A percentile compares a stretch with the other conserved stretches of the same genome.
phyloP scores from a whole-genome alignment of 495 filamentous ascomycete genomes.

The Neurospora africana region DNA sequence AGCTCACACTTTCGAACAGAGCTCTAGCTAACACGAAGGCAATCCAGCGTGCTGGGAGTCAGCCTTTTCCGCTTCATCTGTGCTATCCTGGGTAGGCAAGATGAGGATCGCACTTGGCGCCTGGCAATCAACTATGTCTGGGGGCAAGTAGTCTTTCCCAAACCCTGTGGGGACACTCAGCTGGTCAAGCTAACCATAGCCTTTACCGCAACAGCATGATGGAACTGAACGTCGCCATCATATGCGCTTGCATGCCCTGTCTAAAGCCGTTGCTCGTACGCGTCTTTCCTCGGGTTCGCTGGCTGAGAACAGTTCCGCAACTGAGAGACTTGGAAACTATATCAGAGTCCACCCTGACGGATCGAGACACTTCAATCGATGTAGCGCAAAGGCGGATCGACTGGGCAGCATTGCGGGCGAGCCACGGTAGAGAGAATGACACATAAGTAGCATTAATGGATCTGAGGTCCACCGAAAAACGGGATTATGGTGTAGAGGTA shows the following conservation, averaged over 20 bases:
- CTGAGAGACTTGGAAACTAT: slow-evolving; percentile 1
- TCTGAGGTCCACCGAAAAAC: not conserved
- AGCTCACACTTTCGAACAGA: not conserved
- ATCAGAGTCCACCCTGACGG: not conserved
- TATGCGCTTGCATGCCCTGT: slow-evolving; percentile 16
- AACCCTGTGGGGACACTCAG: not conserved
- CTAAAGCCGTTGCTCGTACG: slow-evolving; percentile 8
- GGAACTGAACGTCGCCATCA: slow-evolving; percentile 16
- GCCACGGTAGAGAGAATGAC: not conserved
- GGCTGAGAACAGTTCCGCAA: not conserved
- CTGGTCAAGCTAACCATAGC: not conserved
- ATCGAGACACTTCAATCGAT: not conserved
- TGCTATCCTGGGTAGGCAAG: not conserved
- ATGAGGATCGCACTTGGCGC: slow-evolving; percentile 4
- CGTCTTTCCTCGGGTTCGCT: slow-evolving; percentile 1
- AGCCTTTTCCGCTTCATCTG: slow-evolving; percentile 12
- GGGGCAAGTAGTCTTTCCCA: slow-evolving; percentile 4
- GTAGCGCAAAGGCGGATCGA: not conserved
- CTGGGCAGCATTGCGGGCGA: not conserved
- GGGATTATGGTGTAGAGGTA: too few relatives aligned
- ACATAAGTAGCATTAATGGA: not conserved
- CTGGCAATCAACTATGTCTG: slow-evolving; percentile 13
- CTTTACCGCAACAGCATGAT: slow-evolving; percentile 4
- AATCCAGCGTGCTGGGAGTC: slow-evolving; percentile 10
- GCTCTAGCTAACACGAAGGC: not conserved